These are phyloP conservation scores for Babesia ovata DNA, from an alignment of 169 alveolate genomes.

Conservation along the genomic window DNA sequence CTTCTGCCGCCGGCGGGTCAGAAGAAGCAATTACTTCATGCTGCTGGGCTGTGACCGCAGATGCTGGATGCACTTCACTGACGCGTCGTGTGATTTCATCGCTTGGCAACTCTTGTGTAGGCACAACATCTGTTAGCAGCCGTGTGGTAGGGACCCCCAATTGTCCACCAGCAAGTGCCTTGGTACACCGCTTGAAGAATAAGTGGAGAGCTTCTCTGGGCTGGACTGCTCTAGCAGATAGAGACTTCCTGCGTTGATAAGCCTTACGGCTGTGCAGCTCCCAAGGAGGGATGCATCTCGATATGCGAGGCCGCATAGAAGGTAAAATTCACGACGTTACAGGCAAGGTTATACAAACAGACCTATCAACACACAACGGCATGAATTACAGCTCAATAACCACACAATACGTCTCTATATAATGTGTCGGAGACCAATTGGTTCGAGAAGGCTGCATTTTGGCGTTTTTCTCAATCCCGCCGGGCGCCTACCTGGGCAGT, in stretches of 20 bases:
- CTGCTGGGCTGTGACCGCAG: background rate
- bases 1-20: background rate
- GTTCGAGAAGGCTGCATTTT: too few relatives aligned
- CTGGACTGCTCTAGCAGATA: background rate
- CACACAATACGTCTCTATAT: too few relatives aligned
- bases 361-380: too few relatives aligned
- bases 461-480: too few relatives aligned
- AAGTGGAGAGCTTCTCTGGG: background rate
- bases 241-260: constrained; percentile 9
- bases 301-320: constrained; percentile 5
- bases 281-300: constrained; percentile 66
- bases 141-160: background rate
- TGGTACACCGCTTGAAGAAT: constrained; percentile 6
- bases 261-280: constrained; percentile 52
- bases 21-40: background rate
- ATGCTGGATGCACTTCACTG: background rate
- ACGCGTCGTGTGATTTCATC: too few relatives aligned
- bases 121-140: background rate
- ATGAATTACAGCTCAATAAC: too few relatives aligned
- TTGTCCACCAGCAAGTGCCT: background rate
- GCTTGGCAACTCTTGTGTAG: too few relatives aligned
- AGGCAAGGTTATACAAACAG: too few relatives aligned
- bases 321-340: too few relatives aligned
- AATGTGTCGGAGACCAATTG: too few relatives aligned
- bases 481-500: too few relatives aligned